Evolutionary conservation across 192 early-diverging fungal genomes (phyloP).

Genomic region (Coemansia furcata): DNA sequence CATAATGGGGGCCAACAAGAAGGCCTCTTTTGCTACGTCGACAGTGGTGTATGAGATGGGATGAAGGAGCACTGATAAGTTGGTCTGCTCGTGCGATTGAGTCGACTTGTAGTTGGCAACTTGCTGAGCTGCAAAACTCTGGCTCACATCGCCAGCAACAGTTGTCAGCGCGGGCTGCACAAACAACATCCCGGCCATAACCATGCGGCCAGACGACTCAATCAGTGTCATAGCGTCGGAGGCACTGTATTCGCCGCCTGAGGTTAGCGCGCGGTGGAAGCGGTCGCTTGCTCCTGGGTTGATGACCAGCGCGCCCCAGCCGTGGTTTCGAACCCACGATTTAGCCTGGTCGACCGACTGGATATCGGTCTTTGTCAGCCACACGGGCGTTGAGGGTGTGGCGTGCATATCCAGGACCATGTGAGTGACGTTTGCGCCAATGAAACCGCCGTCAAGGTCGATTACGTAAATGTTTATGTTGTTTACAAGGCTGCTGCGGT

Average conservation of each 20-base stretch:
- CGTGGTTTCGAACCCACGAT: slow-evolving; percentile 21
- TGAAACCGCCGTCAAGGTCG: slow-evolving; percentile 41
- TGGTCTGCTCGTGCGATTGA: slow-evolving; percentile 2
- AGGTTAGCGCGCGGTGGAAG: slow-evolving; percentile 15
- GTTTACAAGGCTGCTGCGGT: slow-evolving; percentile 27
- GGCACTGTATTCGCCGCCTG: slow-evolving; percentile 23
- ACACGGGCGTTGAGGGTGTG: slow-evolving; percentile 18
- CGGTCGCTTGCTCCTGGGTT: slow-evolving; percentile 27
- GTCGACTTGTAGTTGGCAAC: slow-evolving; percentile 1
- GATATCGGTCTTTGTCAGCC: slow-evolving; percentile 8
- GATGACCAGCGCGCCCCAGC: slow-evolving; percentile 46
- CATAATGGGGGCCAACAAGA: slow-evolving; percentile 23
- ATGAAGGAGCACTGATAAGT: slow-evolving; percentile 15
- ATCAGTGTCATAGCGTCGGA: slow-evolving; percentile 31
- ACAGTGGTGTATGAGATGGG: slow-evolving; percentile 25
- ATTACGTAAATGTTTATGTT: slow-evolving; percentile 36
- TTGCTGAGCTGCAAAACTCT: slow-evolving; percentile 23
- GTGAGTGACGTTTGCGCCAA: slow-evolving; percentile 32
- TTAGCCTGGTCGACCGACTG: slow-evolving; percentile 12
- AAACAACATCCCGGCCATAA: slow-evolving; percentile 27
- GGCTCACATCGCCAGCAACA: slow-evolving; percentile 7
- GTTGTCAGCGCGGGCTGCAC: slow-evolving; percentile 17
- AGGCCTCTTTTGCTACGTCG: slow-evolving; percentile 32
- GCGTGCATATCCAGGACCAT: slow-evolving; percentile 21
- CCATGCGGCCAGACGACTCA: slow-evolving; percentile 20